A percentile compares a stretch with the other conserved stretches of the same genome.
Conservation (phyloP, 352 stramenopile genomes). For the Phytophthora ramorum region DNA sequence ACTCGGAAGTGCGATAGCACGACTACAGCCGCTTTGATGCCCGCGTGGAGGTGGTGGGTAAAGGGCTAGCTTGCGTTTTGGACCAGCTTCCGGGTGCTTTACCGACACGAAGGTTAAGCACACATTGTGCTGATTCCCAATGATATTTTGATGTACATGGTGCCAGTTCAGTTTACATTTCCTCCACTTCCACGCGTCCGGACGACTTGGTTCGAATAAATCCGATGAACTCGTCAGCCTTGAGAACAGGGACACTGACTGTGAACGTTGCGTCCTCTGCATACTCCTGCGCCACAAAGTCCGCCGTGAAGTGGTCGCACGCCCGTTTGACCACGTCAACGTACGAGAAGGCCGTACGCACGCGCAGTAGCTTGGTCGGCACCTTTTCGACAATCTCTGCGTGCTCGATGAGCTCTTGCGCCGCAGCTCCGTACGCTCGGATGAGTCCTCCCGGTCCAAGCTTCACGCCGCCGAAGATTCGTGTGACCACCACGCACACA, state of each 20-base stretch:
- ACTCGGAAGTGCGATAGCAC: slow-evolving; percentile 26
- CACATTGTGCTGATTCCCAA: not conserved
- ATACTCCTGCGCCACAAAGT: slow-evolving; percentile 51
- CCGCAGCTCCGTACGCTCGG: slow-evolving; percentile 70
- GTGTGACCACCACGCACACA: slow-evolving; percentile 75
- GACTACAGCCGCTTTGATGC: not conserved
- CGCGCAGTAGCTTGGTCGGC: slow-evolving; percentile 42
- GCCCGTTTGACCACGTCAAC: slow-evolving; percentile 54
- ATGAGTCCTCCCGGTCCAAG: slow-evolving; percentile 77
- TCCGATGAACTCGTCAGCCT: slow-evolving; percentile 33
- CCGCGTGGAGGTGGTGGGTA: no score
- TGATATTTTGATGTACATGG: slow-evolving; percentile 9
- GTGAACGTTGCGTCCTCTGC: slow-evolving; percentile 44
- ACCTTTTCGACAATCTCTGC: slow-evolving; percentile 64
- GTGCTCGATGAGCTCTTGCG: slow-evolving; percentile 60
- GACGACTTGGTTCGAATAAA: slow-evolving; percentile 62
- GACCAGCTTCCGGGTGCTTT: not conserved
- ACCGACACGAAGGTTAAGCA: slow-evolving; percentile 4
- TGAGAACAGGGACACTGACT: slow-evolving; percentile 47
- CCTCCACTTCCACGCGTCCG: slow-evolving; percentile 39
- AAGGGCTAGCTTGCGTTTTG: no score
- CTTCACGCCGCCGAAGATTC: slow-evolving; percentile 79
- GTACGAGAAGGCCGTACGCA: slow-evolving; percentile 44
- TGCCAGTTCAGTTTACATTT: slow-evolving; percentile 5
- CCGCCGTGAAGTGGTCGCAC: slow-evolving; percentile 48